Conservation (phyloP, 2,329 filamentous ascomycete genomes). For the Microdochium trichocladiopsis region DNA sequence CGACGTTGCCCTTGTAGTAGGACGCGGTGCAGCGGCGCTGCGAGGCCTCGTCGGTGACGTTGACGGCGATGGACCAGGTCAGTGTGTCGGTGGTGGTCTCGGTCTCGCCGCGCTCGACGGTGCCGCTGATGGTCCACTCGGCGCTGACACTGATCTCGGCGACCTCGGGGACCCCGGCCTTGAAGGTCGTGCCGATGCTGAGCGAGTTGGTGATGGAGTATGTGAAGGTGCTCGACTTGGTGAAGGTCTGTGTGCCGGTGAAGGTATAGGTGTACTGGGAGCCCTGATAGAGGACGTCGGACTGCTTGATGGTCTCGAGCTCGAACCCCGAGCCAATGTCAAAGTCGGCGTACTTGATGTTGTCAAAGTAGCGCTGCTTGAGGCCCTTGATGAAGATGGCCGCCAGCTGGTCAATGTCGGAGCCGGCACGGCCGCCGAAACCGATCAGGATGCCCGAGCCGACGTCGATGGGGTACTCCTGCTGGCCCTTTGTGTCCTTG, state of each 20-base stretch:
- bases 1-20: background rate
- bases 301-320: background rate
- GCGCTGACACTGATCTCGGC: background rate
- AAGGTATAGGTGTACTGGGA: background rate
- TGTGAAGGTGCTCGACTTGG: background rate
- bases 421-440: background rate
- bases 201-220: background rate
- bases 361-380: background rate
- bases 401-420: background rate
- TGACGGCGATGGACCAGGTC: background rate
- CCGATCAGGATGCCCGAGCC: background rate
- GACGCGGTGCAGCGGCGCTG: background rate
- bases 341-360: background rate
- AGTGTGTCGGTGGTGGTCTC: background rate
- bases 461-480: background rate
- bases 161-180: background rate
- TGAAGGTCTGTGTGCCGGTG: background rate
- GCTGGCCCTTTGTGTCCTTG: background rate
- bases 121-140: background rate
- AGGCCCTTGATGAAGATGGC: background rate
- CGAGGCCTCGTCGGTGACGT: background rate
- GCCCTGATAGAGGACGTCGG: background rate
- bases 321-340: background rate
- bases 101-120: background rate
- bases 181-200: background rate